Base-by-base conservation (phyloP, 2,329 filamentous ascomycete species). In the Aspergillus phoenicis region DNA sequence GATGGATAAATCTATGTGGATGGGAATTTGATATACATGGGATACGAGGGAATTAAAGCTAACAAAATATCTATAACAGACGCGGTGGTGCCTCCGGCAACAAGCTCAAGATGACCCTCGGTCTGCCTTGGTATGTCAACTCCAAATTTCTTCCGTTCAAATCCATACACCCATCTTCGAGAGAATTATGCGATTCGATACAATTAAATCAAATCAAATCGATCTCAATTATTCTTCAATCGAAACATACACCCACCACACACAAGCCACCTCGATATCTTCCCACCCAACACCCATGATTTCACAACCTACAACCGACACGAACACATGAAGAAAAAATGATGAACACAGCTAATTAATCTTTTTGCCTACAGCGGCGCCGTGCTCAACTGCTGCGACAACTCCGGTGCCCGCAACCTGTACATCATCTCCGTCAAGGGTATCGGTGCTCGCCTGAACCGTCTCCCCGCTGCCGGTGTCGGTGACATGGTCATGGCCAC, bases 71-170 rank as follows among this genome's bases (percentile, higher is more conserved):
- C 55, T 59, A 59, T 38, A 70, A 72, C 71, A 86, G 85, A 81
- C 84, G 86, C 78, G 85, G 92, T 88, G 91, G 92, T 87, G 33
- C 33, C 33, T 91, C 93, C 79, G 95, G 95, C 89, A 96, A 96
- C 91, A 99, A 99, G 91, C 91, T 98, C 79, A 98, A 97, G 91
- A 99, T 99, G 95, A 97, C 95, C 83, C 92, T 99, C 84, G 95
- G 92, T 97, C 93, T 99, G 78, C 95, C 95, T 84, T 93, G 97
- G 93, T 97, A 96, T 83, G 93, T 91, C 77, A 66, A 38, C 62
- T 59, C 64, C 60, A 62, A 41, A 52, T 60, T 56, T 63, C 54
- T 63, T 52, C 52, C 51, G 52, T 54, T 53, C 28, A 62, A 47
- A 45, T 59, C 22, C 59, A 51, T 15, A 36, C 33, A 62, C 62